Evolutionary conservation across 2,329 filamentous ascomycete species (phyloP), one percentile per base, ranked within the genome.

Genomic region (Fusarium albosuccineum): DNA sequence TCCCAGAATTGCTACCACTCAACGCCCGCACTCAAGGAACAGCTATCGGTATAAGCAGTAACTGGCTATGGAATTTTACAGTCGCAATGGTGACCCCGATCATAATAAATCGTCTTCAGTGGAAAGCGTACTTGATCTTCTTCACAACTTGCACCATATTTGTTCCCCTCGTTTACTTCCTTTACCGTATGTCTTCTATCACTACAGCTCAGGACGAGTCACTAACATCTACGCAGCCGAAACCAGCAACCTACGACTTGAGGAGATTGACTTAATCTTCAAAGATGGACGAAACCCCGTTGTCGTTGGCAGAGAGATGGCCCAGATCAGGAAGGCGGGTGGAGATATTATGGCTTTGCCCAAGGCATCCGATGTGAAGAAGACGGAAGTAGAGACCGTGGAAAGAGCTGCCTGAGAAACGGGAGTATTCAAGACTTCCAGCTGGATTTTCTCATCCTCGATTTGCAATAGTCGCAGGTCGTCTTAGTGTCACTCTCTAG

Each of bases 71-170:
- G 70, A 78, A 78, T 60, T 79, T 78, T 48, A 71, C 74, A 22
- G 69, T 85, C n/a, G 82, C 85, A 3, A 82, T 84, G 81, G 81
- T 86, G 39, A 85, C 83, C 1, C 84, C 83, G 0, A 80, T 80
- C 1, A 73, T 83, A 1, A 79, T 86, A 56, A 77, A 78, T 52
- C 79, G 77, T 10, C 73, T 87, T 1, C 68, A 77, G 29, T 86
- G 82, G 82, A 82, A 82, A 68, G 81, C 79, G 0, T 86, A 86
- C 64, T 75, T 86, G 5, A 85, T 85, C 65, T 86, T 85, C 73
- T 83, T 83, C 76, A 76, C 73, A 36, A 75, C 82, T n/a, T 84
- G 85, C 64, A 77, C 83, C 42, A 65, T 69, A 10, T 82, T 81
- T 54, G 70, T 82, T 2, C 81, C 80, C 0, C 66, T 81, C 6